phyloP scores from a whole-genome alignment of 495 filamentous ascomycete genomes.

The Friedmanniomyces endolithicus region DNA sequence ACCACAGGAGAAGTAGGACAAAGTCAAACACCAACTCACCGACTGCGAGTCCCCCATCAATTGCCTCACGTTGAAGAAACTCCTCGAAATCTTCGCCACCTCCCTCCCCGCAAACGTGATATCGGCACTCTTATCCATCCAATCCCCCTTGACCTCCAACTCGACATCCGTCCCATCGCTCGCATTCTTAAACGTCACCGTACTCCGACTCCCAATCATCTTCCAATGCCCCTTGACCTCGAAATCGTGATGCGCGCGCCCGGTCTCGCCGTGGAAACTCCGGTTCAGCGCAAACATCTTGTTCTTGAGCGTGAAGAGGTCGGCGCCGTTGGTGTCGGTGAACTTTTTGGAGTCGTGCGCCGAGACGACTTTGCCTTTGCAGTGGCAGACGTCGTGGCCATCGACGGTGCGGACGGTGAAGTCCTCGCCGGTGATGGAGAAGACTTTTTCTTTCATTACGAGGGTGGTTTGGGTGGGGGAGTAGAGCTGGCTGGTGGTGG shows the following conservation, averaged over 20 bases:
- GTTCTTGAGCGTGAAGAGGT: constrained; percentile 19
- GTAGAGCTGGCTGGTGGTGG: constrained; percentile 11
- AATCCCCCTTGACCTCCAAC: constrained; percentile 17
- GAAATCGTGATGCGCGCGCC: constrained; percentile 7
- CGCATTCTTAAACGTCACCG: constrained; percentile 15
- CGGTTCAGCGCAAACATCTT: constrained; percentile 13
- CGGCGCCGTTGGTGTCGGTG: constrained; percentile 6
- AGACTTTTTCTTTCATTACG: constrained; percentile 16
- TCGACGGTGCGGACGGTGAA: constrained; percentile 17
- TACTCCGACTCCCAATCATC: constrained; percentile 5
- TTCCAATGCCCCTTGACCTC: constrained; percentile 16
- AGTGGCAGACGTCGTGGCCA: constrained; percentile 7
- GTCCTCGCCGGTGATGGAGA: constrained; percentile 14
- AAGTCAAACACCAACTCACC: no score
- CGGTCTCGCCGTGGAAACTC: constrained; percentile 12
- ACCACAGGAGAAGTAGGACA: no score
- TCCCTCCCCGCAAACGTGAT: constrained; percentile 4
- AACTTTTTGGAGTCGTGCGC: constrained; percentile 12
- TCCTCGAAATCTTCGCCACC: constrained; percentile 11
- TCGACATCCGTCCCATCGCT: constrained; percentile 10
- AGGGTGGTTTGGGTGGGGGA: constrained; percentile 11
- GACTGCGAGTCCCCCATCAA: constrained; percentile 16
- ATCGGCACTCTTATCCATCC: constrained; percentile 11
- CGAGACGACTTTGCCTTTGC: constrained; percentile 13
- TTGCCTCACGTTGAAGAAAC: constrained; percentile 15